These are phyloP conservation scores for sorghum (Sorghum bicolor) DNA, from an alignment of 176 grass and related monocot genomes.

Conservation along the genomic window Sorghum_bicolor_NCBIv3 NC_012879.2:51462501-51463000, in stretches of 20 bases:
- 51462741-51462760: neutral
- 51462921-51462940: conserved; percentile 24
- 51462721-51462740: conserved; percentile 39
- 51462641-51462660: conserved; percentile 14
- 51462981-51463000: neutral
- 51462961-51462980: conserved; percentile 24
- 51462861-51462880: conserved; percentile 48
- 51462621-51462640: conserved; percentile 37
- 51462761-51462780: neutral
- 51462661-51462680: neutral
- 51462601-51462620: conserved; percentile 26
- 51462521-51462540: conserved; percentile 48
- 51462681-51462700: conserved; percentile 8
- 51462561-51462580: conserved; percentile 45
- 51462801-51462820: neutral
- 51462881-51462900: conserved; percentile 43
- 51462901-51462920: conserved; percentile 32
- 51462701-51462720: conserved; percentile 52
- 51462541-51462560: conserved; percentile 34
- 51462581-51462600: conserved; percentile 51
- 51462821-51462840: conserved; percentile 40
- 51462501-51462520: conserved; percentile 16
- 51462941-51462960: neutral
- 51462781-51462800: neutral
- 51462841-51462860: conserved; percentile 20